Base-by-base conservation (phyloP, 2,329 filamentous ascomycete species). In the Hypocrella siamensis region DNA sequence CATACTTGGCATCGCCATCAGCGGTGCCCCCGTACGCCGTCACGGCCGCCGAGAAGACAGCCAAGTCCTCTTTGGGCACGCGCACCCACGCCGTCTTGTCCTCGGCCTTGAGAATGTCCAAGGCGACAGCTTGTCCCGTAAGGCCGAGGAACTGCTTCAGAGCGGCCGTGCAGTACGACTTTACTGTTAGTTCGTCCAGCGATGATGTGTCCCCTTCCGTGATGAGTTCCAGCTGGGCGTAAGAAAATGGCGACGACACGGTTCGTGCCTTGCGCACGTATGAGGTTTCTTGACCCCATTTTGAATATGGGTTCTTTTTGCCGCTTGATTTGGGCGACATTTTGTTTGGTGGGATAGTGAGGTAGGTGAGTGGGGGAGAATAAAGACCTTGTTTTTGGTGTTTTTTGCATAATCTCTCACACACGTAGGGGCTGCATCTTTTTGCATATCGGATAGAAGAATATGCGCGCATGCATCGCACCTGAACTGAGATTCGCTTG, bases 91-190 rank as follows among this genome's bases (percentile, higher is more conserved):
- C 68, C 30, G 71, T 60, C 5, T 46, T 43, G 2, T 56, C 61
- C 3, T 69, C 54, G 0, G 75, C 57, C 42, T 75, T 71, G 21
- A 88, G 62, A 15, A 86, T 70, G 46, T 88, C 82, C 34, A 85
- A 47, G 1, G 75, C 57, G 4, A 86, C 74, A 9, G 70, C 72
- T 2, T 64, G 56, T 9, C 82, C 82, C 0, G 70, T 74, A 14
- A 71, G 54, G 15, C 82, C 82, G 2, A 88, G 67, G 43, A 81
- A 85, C 38, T 79, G 69, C 1, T 60, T 60, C 6, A 88, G 57
- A 0, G 79, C 75, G 1, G 65, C 52, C 2, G 67, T 70, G 41
- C 79, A 68, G 45, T 79, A 75, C 1, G 71, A 60, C 21, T 70
- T 70, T 14, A 68, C 61, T 24, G 74, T 75, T 3, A 84, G 55